These are phyloP conservation scores for Diospyros kaki DNA, from an alignment of 148 eudicot species.

Conservation along the genomic window DNA sequence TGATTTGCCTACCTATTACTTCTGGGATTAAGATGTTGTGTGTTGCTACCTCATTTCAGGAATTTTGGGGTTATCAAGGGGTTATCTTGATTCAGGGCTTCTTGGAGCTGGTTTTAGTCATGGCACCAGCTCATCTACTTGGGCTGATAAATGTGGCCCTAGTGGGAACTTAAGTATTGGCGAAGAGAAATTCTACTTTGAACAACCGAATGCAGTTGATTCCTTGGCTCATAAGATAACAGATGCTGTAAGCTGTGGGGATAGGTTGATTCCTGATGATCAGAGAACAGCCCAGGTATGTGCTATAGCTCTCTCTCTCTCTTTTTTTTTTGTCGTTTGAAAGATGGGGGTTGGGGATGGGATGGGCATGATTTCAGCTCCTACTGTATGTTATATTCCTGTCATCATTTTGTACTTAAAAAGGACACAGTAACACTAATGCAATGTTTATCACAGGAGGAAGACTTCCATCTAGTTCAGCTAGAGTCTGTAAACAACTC, in stretches of 20 bases:
- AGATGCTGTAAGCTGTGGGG: slow-evolving; percentile 5
- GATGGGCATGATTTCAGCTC: not conserved
- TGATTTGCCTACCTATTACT: not conserved
- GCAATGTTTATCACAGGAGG: slow-evolving; percentile 8
- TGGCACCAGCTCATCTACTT: not conserved
- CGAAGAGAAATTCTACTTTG: slow-evolving; percentile 1
- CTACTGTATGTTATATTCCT: not conserved
- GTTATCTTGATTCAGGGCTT: not conserved
- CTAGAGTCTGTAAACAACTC: not conserved
- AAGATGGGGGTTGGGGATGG: not conserved
- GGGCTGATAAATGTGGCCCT: slow-evolving; percentile 1
- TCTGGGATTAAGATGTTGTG: not conserved
- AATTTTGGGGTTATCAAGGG: slow-evolving; percentile 3
- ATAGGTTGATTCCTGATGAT: not conserved
- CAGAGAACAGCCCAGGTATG: slow-evolving; percentile 6
- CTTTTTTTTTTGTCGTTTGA: not conserved
- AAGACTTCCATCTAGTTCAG: slow-evolving; percentile 1
- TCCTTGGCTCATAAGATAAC: slow-evolving; percentile 13
- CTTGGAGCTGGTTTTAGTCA: slow-evolving; percentile 7
- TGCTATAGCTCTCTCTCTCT: not conserved
- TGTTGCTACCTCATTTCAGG: slow-evolving; percentile 6
- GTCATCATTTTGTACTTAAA: not conserved
- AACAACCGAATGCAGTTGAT: slow-evolving; percentile 8
- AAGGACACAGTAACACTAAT: not conserved
- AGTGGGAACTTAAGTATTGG: not conserved